Percentiles rank a stretch among this genome's conserved stretches.
Evolutionary conservation across 768 basidiomycete genomes (phyloP).

Genomic region (Leccinum rimulosum): DNA sequence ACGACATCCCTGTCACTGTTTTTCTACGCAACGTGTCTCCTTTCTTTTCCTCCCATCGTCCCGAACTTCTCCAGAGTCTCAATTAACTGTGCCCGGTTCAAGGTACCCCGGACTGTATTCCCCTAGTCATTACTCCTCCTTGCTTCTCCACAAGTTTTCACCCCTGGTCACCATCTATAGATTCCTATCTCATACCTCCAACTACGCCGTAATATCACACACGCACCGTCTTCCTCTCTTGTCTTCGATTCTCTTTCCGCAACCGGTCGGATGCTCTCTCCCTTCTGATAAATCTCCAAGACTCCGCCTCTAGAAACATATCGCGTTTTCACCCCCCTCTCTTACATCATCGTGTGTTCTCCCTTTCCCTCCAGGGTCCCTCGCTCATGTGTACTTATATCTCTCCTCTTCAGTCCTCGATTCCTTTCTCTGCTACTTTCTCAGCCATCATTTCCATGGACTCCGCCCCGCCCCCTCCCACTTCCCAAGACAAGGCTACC

Average conservation of each 20-base stretch:
- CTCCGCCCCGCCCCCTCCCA: conserved; percentile 2
- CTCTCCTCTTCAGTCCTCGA: conserved; percentile 20
- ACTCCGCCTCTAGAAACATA: conserved; percentile 20
- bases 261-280: conserved; percentile 15
- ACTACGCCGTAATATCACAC: conserved; percentile 29
- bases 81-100: conserved; percentile 23
- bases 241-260: conserved; percentile 23
- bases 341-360: conserved; percentile 23
- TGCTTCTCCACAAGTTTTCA: conserved; percentile 18
- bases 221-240: conserved; percentile 14
- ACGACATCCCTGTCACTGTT: conserved; percentile 24
- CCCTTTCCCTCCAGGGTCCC: conserved; percentile 14
- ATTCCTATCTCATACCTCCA: conserved; percentile 24
- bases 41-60: conserved; percentile 15
- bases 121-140: conserved; percentile 12
- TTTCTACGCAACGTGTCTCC: conserved; percentile 24
- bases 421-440: conserved; percentile 13
- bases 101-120: conserved; percentile 31
- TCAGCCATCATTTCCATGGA: conserved; percentile 26
- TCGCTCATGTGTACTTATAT: conserved; percentile 31
- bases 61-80: conserved; percentile 15
- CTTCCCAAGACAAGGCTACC: conserved; percentile 38
- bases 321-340: conserved; percentile 7
- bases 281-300: conserved; percentile 22
- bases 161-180: conserved; percentile 22